Evolutionary conservation across 208 protist genomes (phyloP), one percentile per base, ranked within the genome.

Genomic region (Strigomonas oncopelti): DNA sequence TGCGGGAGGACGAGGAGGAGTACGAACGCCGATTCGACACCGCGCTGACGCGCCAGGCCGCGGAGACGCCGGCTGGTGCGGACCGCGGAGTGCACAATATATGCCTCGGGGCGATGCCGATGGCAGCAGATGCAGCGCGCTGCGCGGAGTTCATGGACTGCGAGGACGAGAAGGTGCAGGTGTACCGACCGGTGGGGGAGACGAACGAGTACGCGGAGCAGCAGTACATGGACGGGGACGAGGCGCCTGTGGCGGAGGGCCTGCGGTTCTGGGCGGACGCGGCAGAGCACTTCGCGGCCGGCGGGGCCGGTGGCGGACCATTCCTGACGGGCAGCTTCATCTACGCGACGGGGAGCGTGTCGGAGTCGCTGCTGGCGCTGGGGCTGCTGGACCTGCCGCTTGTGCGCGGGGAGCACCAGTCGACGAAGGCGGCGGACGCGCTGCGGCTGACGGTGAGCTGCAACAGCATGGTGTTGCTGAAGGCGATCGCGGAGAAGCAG

Each of bases 191-290:
- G 27, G n/a, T 65, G 52, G 67, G 57, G 20, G 59, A 25, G 25
- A 71, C 67, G 9, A 61, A 71, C 16, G 67, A 71, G 67, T 71
- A 65, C 67, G 57, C 42, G 22, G 67, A 71, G 59, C 24, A 36
- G 56, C 67, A 71, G 67, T 71, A 58, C 58, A 28, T 36, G 32
- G 31, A 48, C 14, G 56, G 65, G 29, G 45, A 20, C 0, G 24
- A 5, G 8, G 31, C 57, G 14, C 53, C 25, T 3, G 14, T 18
- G 18, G 27, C 24, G 18, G 14, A 9, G 28, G 51, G 51, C 25
- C 32, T 62, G 31, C 32, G 18, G 27, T 68, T 68, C 54, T 68
- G 64, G 64, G 48, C 64, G 52, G 27, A 31, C 9, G 64, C 45
- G 1, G 53, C 52, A 5, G 64, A 1, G 32, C 64, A 68, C 64